Percentiles rank a stretch among this genome's conserved stretches.
Evolutionary conservation across 139 green algal genomes (phyloP).

Genomic region (Zygnema circumcarinatum): DNA sequence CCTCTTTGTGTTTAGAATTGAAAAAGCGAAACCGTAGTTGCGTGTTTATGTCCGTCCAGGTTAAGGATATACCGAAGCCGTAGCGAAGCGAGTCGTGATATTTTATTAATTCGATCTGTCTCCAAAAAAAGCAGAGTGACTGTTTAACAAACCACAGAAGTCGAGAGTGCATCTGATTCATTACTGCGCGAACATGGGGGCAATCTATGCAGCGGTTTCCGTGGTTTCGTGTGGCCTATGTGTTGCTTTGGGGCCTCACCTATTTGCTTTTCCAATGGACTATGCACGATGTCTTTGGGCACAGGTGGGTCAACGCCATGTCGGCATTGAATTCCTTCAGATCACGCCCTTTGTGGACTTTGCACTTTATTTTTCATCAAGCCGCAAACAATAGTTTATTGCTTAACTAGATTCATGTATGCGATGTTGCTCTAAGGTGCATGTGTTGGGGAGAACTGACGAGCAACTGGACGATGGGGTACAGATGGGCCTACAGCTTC

Average conservation of each 20-base stretch:
- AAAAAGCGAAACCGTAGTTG: too few relatives aligned
- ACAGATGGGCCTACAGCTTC: neutral
- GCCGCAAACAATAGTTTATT: neutral
- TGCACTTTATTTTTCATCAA: neutral
- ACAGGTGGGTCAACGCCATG: neutral
- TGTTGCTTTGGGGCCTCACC: conserved; percentile 11
- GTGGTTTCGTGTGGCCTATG: conserved; percentile 25
- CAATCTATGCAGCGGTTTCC: conserved; percentile 28
- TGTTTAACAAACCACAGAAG: too few relatives aligned
- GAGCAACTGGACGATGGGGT: neutral
- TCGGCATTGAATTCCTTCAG: neutral
- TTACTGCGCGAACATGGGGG: too few relatives aligned
- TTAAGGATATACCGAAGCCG: too few relatives aligned
- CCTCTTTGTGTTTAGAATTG: too few relatives aligned
- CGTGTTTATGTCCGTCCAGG: too few relatives aligned
- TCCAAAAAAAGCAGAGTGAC: too few relatives aligned
- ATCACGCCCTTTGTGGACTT: neutral
- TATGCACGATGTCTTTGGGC: neutral
- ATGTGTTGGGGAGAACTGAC: neutral
- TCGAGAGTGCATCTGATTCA: too few relatives aligned
- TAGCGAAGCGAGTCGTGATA: too few relatives aligned
- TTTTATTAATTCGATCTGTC: too few relatives aligned
- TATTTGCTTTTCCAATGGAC: conserved; percentile 23
- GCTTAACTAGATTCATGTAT: too few relatives aligned
- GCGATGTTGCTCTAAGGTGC: neutral